Percentiles rank a stretch among this genome's conserved stretches.
phyloP scores from a whole-genome alignment of 2,329 filamentous ascomycete species.

The Apiospora aurea region DNA sequence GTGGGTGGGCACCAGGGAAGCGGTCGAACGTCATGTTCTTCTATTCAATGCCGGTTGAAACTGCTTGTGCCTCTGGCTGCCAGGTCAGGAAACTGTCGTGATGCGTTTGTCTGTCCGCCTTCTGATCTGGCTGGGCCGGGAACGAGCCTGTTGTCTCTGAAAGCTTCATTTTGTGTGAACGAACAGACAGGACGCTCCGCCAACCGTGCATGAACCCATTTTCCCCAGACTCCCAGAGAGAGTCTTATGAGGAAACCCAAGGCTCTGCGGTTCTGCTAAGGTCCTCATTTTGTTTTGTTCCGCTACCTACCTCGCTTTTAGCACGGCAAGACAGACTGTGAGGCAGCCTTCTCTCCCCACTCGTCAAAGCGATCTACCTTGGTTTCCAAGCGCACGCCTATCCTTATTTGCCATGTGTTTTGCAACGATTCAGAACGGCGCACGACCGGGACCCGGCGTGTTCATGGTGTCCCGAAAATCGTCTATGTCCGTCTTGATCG shows the following conservation, averaged over 20 bases:
- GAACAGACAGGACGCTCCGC: neutral
- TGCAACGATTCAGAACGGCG: conserved; percentile 10
- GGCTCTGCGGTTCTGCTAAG: neutral
- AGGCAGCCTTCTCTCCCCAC: conserved; percentile 13
- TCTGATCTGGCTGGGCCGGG: neutral
- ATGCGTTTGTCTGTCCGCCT: neutral
- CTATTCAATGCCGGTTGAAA: neutral
- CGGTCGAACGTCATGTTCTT: neutral
- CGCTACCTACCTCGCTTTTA: neutral
- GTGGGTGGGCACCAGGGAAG: neutral
- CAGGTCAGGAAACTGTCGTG: neutral
- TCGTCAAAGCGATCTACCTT: conserved; percentile 8
- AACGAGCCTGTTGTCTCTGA: neutral
- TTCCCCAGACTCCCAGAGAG: neutral
- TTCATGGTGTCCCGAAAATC: neutral
- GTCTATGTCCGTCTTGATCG: neutral
- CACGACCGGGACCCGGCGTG: neutral
- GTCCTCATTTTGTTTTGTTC: neutral
- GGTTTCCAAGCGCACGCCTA: neutral
- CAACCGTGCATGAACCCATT: neutral
- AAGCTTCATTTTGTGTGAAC: conserved; percentile 2
- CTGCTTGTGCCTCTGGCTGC: neutral
- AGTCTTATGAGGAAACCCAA: neutral
- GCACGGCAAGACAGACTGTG: neutral
- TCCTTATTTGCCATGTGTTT: conserved; percentile 18